A percentile compares a stretch with the other conserved stretches of the same genome.
These are phyloP conservation scores for Elsinoe fawcettii DNA, from an alignment of 2,329 filamentous ascomycete genomes.

Conservation along the genomic window DNA sequence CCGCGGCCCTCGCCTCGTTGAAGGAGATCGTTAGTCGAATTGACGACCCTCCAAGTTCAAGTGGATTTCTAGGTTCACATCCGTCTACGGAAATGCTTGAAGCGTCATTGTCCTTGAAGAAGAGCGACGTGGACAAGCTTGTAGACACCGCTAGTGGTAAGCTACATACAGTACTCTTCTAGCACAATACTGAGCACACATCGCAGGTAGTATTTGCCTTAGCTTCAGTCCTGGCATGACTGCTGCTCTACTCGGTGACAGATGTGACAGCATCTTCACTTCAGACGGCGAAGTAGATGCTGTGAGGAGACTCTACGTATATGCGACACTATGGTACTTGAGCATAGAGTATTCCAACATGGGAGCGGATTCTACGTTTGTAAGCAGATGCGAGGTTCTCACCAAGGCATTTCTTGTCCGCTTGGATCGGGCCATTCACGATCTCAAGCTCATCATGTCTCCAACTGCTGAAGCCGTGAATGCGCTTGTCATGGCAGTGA, in stretches of 20 bases:
- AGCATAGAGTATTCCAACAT: constrained; percentile 17
- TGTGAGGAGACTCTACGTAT: constrained; percentile 16
- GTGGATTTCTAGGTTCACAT: constrained; percentile 4
- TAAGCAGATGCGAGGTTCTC: constrained; percentile 15
- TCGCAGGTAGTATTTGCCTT: constrained; percentile 16
- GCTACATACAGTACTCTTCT: not conserved
- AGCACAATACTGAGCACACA: not conserved
- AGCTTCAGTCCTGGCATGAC: constrained; percentile 17
- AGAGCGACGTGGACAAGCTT: not conserved
- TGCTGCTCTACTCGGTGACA: constrained; percentile 12
- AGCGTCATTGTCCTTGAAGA: constrained; percentile 5
- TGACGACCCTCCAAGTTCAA: constrained; percentile 15
- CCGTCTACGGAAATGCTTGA: not conserved
- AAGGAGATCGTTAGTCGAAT: constrained; percentile 17
- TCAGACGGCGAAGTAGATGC: constrained; percentile 2
- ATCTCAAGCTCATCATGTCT: constrained; percentile 18
- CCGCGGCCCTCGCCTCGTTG: constrained; percentile 15
- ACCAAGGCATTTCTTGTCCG: constrained; percentile 8
- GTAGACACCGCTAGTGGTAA: not conserved
- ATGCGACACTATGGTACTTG: constrained; percentile 16
- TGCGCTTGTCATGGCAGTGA: constrained; percentile 18
- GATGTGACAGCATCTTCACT: constrained; percentile 1
- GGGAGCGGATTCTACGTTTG: not conserved
- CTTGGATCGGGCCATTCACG: constrained; percentile 15
- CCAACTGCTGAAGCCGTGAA: constrained; percentile 17